Evolutionary conservation across 768 basidiomycete genomes (phyloP), one percentile per base, ranked within the genome.

Genomic region (Boletus rubescentipes): DNA sequence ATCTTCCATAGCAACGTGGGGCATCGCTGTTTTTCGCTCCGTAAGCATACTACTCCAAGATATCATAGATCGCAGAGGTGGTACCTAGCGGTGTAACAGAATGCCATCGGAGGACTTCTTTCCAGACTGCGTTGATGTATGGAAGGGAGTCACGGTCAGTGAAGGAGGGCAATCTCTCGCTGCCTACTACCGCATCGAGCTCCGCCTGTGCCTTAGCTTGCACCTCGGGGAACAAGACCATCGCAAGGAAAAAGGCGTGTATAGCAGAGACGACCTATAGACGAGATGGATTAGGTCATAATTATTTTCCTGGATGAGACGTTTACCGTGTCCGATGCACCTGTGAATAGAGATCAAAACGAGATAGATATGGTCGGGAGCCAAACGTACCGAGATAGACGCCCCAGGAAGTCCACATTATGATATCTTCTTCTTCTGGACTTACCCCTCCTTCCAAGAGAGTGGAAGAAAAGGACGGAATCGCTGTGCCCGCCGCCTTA

Each of bases 281-380:
- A 23, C 1, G 9, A 14, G 16, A 2, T 18, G 2, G 7, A 12
- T 50, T 11, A 44, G 9, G 0, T 7, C 35, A 69, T 2, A 78
- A 16, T 78, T 1, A 76, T 64, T 21, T 53, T 57, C 1, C 72
- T 75, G 50, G 77, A 63, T 4, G 79, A 72, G 70, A 34, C 15
- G 1, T 23, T 6, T 51, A 62, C 62, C 44, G 82, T 82, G 56
- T 83, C 81, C 0, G 80, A 77, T 9, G 76, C 80, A 48, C 75
- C 66, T 56, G 35, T 4, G 16, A 44, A 46, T 9, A 16, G 6
- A n/a, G 4, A n/a, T 56, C 14, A 49, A 15, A 5, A 43, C 4
- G 9, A 16, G 26, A 38, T 5, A 11, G 0, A 5, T 18, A 20
- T 6, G 2, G 23, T 9, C 1, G 4, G 14, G 20, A 34, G 15